Conservation (phyloP, 1,284 basidiomycete genomes). For the Rhodotorula sp. region DNA sequence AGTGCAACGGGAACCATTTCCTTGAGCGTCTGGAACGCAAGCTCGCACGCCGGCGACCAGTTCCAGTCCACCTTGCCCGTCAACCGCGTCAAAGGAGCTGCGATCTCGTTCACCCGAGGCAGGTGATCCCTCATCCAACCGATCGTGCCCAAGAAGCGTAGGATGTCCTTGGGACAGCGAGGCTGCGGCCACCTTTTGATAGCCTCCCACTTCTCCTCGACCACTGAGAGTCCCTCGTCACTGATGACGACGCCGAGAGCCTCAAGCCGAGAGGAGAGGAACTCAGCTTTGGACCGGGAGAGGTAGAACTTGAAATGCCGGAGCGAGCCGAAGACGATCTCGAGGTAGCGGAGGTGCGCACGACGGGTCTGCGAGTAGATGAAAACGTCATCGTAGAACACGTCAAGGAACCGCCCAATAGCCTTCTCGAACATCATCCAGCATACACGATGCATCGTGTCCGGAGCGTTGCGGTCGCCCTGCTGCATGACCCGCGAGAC, state of each 20-base stretch:
- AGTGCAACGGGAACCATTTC: constrained; percentile 43
- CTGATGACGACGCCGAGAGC: constrained; percentile 48
- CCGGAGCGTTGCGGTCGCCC: constrained; percentile 49
- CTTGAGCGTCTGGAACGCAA: constrained; percentile 51
- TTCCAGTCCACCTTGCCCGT: constrained; percentile 17
- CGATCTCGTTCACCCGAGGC: constrained; percentile 46
- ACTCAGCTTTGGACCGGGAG: constrained; percentile 41
- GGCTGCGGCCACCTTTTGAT: constrained; percentile 46
- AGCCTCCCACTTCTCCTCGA: constrained; percentile 44
- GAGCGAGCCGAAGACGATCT: constrained; percentile 42
- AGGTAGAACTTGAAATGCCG: no score
- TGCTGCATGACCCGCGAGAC: constrained; percentile 48
- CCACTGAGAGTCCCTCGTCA: constrained; percentile 45
- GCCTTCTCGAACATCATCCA: constrained; percentile 46
- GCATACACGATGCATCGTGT: constrained; percentile 50
- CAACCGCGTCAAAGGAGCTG: not conserved
- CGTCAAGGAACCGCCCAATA: constrained; percentile 45
- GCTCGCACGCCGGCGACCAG: constrained; percentile 35
- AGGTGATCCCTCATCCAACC: constrained; percentile 53
- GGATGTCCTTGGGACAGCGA: constrained; percentile 50
- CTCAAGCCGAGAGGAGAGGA: constrained; percentile 45
- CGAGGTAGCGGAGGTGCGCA: constrained; percentile 48
- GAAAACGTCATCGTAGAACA: constrained; percentile 50
- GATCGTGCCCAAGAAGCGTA: constrained; percentile 53
- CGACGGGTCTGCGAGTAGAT: constrained; percentile 45